These are phyloP conservation scores for Acorus calamus DNA, from an alignment of 106 monocot species.

Conservation along the genomic window DNA sequence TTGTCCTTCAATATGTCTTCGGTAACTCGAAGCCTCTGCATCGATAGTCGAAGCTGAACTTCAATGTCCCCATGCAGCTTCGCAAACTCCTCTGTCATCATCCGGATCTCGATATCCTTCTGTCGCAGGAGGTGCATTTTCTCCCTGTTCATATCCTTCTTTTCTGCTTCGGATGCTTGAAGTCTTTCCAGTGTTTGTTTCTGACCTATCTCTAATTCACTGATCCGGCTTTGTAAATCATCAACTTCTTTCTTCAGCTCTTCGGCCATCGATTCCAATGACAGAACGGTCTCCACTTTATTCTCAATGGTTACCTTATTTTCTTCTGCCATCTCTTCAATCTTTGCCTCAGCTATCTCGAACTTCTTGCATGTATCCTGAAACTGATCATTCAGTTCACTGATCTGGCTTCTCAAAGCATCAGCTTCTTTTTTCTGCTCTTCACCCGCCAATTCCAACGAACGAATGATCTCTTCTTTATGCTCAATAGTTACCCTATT, in stretches of 20 bases:
- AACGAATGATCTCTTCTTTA: slow-evolving; percentile 16
- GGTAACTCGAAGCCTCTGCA: slow-evolving; percentile 63
- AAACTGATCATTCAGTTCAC: slow-evolving; percentile 26
- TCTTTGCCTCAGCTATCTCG: slow-evolving; percentile 7
- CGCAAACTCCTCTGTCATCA: not conserved
- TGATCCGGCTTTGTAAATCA: not conserved
- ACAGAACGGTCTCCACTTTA: slow-evolving; percentile 15
- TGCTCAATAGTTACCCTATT: no score
- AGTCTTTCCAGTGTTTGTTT: slow-evolving; percentile 32
- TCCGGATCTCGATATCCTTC: no score
- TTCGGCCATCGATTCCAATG: slow-evolving; percentile 15
- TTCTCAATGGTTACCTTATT: no score
- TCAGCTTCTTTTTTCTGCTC: slow-evolving; percentile 24
- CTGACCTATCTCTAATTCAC: slow-evolving; percentile 15
- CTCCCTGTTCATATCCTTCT: slow-evolving; percentile 16
- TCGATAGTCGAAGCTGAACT: slow-evolving; percentile 55
- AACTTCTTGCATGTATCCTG: slow-evolving; percentile 18
- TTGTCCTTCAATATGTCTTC: slow-evolving; percentile 18
- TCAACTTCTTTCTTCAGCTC: slow-evolving; percentile 25
- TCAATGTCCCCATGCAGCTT: slow-evolving; percentile 36
- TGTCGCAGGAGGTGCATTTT: no score
- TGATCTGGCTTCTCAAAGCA: not conserved
- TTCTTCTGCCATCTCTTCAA: slow-evolving; percentile 8
- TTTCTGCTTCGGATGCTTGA: slow-evolving; percentile 22
- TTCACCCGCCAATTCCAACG: slow-evolving; percentile 15